Percentiles rank a stretch among this genome's conserved stretches.
These are phyloP conservation scores for Immersiella caudata DNA, from an alignment of 495 filamentous ascomycete genomes.

Conservation along the genomic window DNA sequence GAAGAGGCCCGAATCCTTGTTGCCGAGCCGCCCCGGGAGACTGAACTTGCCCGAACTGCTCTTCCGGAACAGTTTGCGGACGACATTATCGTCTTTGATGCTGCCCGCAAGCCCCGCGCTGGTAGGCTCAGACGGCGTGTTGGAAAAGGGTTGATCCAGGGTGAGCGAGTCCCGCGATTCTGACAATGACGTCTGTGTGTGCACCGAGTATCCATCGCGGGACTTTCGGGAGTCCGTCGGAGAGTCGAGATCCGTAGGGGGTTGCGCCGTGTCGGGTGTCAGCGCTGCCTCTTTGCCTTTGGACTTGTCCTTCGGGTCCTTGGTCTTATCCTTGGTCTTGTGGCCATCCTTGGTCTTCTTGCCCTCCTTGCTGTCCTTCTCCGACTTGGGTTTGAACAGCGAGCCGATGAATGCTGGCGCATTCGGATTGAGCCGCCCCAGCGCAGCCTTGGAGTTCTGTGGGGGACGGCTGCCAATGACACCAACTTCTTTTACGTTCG, in stretches of 20 bases:
- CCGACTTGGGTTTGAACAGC: constrained; percentile 47
- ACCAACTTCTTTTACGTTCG: constrained; percentile 50
- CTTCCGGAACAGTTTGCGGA: constrained; percentile 77
- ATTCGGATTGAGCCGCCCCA: constrained; percentile 51
- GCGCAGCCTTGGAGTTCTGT: constrained; percentile 48
- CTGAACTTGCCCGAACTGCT: constrained; percentile 80
- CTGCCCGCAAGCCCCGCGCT: constrained; percentile 42
- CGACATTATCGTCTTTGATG: constrained; percentile 54
- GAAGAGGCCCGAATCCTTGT: constrained; percentile 62
- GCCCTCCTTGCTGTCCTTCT: constrained; percentile 42
- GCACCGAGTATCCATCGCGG: constrained; percentile 49
- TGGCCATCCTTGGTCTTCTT: constrained; percentile 34
- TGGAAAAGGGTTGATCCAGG: constrained; percentile 67
- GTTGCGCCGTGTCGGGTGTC: constrained; percentile 27
- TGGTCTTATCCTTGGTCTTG: constrained; percentile 34
- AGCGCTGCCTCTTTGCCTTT: constrained; percentile 34
- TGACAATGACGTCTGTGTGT: constrained; percentile 63
- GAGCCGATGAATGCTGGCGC: constrained; percentile 55
- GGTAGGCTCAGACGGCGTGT: constrained; percentile 64
- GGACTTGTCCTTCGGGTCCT: constrained; percentile 29
- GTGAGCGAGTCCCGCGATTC: constrained; percentile 72
- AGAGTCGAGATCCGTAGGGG: constrained; percentile 48
- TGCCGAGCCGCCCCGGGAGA: constrained; percentile 63
- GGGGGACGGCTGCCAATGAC: constrained; percentile 56
- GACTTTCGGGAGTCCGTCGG: constrained; percentile 66